Base-by-base conservation (phyloP, 23 red algal genomes). In the Gracilaria gracilis region DNA sequence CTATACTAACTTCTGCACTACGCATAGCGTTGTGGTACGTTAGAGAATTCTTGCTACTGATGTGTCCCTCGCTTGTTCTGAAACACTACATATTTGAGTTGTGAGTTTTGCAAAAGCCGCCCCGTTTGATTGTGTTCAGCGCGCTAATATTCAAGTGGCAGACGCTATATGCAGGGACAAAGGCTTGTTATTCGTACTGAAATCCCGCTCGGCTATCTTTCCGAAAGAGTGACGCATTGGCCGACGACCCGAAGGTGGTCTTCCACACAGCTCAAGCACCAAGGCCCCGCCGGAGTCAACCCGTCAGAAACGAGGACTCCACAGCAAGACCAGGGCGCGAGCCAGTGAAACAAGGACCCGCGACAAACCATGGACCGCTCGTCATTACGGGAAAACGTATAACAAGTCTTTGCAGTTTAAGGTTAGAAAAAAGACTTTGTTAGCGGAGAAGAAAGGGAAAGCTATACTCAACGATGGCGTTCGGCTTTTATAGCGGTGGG, bases 361-460 rank as follows among this genome's bases (percentile, higher is more conserved):
- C 71, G 74, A 38, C 71, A 49, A 39, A 66, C 47, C 35, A 58
- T 90, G 87, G 87, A 81, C 76, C 12, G 53, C 25, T 90, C 87
- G 25, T 88, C 87, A 90, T 77, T 57, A 90, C 87, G 71, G 76
- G 87, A 71, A 81, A 90, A 79, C 38, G 54, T 79, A 80, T 80
- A 55, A 80, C 72, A 79, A 90, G 87, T 90, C 87, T 80, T 90
- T 90, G 74, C 87, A 90, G 71, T 90, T 81, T 34, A 90, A 90
- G 87, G 87, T 90, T 90, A 90, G 87, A 90, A 90, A 90, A 90
- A 90, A 90, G 87, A 90, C 87, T 90, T 90, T 47, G 64, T 69
- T 82, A 62, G 38, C 67, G 19, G 42, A 54, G 47, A 87, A 53
- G 33, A 35, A 19, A 67, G 49, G 40, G 67, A 42, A 20, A 16